Evolutionary conservation across 192 early-diverging fungal species (phyloP).

Genomic region (Linderina pennispora): DNA sequence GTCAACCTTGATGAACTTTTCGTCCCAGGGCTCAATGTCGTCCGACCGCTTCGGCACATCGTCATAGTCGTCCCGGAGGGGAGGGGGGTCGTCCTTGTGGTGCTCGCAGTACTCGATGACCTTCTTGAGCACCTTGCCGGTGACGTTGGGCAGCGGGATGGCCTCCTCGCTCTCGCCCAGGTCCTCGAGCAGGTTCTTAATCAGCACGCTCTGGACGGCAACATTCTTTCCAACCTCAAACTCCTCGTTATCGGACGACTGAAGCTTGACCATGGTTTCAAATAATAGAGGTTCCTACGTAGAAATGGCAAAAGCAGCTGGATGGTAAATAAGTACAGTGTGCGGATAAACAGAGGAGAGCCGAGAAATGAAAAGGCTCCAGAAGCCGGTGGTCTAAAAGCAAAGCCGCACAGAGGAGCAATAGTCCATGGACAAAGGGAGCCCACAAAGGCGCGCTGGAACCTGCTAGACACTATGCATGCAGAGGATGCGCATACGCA

Average conservation of each 20-base stretch:
- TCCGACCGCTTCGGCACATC: conserved; percentile 56
- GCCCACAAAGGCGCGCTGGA: no score
- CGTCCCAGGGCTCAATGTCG: conserved; percentile 77
- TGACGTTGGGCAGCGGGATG: conserved; percentile 79
- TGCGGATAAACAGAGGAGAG: no score
- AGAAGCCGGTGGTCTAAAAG: no score
- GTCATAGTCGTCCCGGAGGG: conserved; percentile 45
- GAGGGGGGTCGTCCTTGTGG: conserved; percentile 65
- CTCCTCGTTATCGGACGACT: conserved; percentile 57
- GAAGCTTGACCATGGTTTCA: conserved; percentile 46
- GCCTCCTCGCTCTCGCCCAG: conserved; percentile 59
- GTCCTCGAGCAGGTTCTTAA: conserved; percentile 80
- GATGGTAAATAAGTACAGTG: no score
- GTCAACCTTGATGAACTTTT: conserved; percentile 72
- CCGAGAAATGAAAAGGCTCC: no score
- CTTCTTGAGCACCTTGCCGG: conserved; percentile 64
- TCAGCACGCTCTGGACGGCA: conserved; percentile 66
- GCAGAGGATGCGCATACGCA: no score
- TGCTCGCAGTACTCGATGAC: conserved; percentile 81
- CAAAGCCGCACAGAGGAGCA: no score
- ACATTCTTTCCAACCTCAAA: conserved; percentile 61
- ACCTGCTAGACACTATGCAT: no score
- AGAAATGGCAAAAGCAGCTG: not conserved
- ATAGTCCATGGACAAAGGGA: no score
- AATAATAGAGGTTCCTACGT: not conserved